Evolutionary conservation across 306 rosid species (phyloP).

Genomic region (Lupinus albus): DNA sequence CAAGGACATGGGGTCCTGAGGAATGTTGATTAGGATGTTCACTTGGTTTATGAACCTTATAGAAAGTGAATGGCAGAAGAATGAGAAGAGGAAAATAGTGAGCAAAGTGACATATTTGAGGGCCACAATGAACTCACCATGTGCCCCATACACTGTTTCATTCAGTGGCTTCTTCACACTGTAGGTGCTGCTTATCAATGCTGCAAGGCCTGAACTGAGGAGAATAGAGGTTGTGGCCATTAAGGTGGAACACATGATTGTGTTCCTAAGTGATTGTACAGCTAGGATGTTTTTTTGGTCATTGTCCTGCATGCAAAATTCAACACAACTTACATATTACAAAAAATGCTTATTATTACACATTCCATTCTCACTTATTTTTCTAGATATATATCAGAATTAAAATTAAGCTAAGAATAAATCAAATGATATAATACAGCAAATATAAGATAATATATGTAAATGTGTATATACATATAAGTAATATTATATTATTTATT

Average conservation of each 20-base stretch:
- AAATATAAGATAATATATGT: too few relatives aligned
- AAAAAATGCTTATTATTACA: background rate
- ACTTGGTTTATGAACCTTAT: slow-evolving; percentile 88
- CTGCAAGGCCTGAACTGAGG: slow-evolving; percentile 80
- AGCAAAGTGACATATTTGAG: slow-evolving; percentile 79
- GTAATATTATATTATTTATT: too few relatives aligned
- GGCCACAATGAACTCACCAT: slow-evolving; percentile 92
- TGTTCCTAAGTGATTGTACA: slow-evolving; percentile 82
- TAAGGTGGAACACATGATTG: slow-evolving; percentile 86
- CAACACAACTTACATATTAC: background rate
- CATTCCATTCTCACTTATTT: background rate
- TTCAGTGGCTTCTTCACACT: slow-evolving; percentile 82
- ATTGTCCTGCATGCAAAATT: slow-evolving; percentile 70
- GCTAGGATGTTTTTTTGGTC: slow-evolving; percentile 92
- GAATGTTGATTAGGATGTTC: slow-evolving; percentile 79
- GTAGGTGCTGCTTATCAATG: slow-evolving; percentile 92
- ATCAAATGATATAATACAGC: background rate
- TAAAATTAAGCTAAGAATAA: too few relatives aligned
- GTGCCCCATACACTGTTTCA: slow-evolving; percentile 81
- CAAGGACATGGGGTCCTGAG: slow-evolving; percentile 54
- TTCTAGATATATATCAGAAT: too few relatives aligned
- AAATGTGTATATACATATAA: too few relatives aligned
- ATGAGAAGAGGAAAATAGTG: slow-evolving; percentile 77
- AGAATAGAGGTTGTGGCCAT: slow-evolving; percentile 95
- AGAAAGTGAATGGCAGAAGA: slow-evolving; percentile 88